Evolutionary conservation across 345 rosid species (phyloP).

Genomic region (Eucalyptus cloeziana): DNA sequence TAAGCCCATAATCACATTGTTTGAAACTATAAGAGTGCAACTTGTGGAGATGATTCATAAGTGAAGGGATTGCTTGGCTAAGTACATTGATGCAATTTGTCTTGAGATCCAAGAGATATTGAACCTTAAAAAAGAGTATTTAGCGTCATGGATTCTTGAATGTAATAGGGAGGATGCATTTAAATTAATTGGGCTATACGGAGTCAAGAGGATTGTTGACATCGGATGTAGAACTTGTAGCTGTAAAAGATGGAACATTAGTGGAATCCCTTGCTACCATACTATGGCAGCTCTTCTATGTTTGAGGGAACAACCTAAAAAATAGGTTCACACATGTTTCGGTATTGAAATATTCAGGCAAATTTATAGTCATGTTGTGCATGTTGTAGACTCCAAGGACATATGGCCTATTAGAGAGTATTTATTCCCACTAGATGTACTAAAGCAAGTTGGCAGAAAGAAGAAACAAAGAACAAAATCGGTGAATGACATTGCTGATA

Average conservation of each 20-base stretch:
- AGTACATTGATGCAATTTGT: background rate
- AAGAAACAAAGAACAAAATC: too few species aligned
- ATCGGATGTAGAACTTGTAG: background rate
- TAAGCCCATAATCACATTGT: background rate
- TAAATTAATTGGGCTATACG: background rate
- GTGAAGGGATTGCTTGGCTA: background rate
- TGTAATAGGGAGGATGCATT: background rate
- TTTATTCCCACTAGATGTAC: too few species aligned
- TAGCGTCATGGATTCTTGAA: background rate
- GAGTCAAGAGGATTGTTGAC: background rate
- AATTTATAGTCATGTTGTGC: too few species aligned
- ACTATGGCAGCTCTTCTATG: fast-evolving
- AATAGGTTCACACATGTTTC: background rate
- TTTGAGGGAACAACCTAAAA: background rate
- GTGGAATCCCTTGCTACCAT: background rate
- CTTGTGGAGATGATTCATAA: background rate
- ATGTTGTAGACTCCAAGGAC: too few species aligned
- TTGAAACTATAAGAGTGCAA: background rate
- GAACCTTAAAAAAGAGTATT: background rate
- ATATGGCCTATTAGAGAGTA: too few species aligned
- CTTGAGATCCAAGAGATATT: background rate
- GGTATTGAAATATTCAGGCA: too few species aligned
- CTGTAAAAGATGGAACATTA: background rate
- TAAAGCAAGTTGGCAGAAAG: too few species aligned
- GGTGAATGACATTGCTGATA: too few species aligned